Evolutionary conservation across 371 early-diverging fungal genomes (phyloP).

Genomic region (Actinomortierella ambigua): DNA sequence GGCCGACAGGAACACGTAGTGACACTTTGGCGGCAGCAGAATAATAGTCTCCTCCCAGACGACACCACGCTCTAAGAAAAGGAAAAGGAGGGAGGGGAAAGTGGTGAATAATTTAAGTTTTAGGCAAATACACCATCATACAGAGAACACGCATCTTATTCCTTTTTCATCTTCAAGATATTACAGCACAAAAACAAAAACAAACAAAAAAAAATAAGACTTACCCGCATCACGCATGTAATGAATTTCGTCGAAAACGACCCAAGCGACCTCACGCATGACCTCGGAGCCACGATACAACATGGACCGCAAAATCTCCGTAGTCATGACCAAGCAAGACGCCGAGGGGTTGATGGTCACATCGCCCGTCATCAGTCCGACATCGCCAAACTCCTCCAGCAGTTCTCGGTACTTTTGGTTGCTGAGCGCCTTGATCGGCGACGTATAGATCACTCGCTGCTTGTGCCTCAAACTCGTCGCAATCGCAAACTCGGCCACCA

Average conservation of each 20-base stretch:
- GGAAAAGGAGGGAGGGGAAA: neutral
- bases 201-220: too few species aligned
- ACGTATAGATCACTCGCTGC: conserved; percentile 99
- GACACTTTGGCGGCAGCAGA: conserved; percentile 92
- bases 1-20: conserved; percentile 98
- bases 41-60: conserved; percentile 99
- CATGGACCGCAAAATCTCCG: conserved; percentile 99
- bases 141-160: too few species aligned
- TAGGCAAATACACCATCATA: too few species aligned
- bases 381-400: conserved; percentile 97
- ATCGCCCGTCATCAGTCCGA: conserved; percentile 99
- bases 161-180: too few species aligned
- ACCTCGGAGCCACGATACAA: conserved; percentile 98
- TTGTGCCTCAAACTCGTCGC: conserved; percentile 92
- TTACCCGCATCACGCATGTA: conserved; percentile 95
- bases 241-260: conserved; percentile 99
- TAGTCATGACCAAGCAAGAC: conserved; percentile 99
- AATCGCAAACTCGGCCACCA: conserved; percentile 99
- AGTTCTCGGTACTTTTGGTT: conserved; percentile 99
- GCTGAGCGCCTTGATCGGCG: conserved; percentile 99
- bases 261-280: conserved; percentile 99
- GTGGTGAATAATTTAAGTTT: neutral
- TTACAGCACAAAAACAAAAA: too few species aligned
- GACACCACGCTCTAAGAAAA: conserved; percentile 90
- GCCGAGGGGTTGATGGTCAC: conserved; percentile 98